Conservation (phyloP, 768 basidiomycete genomes). For the Harrya chromipes region DNA sequence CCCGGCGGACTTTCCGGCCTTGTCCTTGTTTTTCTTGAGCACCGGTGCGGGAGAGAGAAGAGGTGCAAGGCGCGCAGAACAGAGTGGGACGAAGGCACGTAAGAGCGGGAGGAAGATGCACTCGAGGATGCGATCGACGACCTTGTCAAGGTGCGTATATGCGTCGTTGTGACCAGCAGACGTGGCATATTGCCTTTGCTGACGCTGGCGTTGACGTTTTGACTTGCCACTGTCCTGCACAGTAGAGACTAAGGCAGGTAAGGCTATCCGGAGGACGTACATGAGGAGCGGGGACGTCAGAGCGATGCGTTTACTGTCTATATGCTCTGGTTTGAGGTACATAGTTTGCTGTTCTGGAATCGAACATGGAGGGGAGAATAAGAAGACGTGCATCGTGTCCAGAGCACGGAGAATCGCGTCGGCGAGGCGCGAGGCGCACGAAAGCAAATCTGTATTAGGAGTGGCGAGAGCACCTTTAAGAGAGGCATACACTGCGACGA, state of each 20-base stretch:
- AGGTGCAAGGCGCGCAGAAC: slow-evolving; percentile 12
- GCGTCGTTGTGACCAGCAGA: neutral
- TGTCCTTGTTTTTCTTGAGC: neutral
- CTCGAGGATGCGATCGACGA: slow-evolving; percentile 19
- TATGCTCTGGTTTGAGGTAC: slow-evolving; percentile 7
- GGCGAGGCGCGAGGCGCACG: slow-evolving; percentile 12
- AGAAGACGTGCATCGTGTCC: slow-evolving; percentile 15
- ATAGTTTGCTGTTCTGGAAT: neutral
- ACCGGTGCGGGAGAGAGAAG: neutral
- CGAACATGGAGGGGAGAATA: slow-evolving; percentile 13
- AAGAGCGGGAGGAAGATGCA: slow-evolving; percentile 19
- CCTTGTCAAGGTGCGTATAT: slow-evolving; percentile 8
- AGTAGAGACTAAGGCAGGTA: slow-evolving; percentile 16
- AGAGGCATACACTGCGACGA: slow-evolving; percentile 20
- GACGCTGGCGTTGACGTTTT: slow-evolving; percentile 12
- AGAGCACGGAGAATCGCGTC: slow-evolving; percentile 20
- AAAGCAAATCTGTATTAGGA: slow-evolving; percentile 1
- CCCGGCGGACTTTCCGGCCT: neutral
- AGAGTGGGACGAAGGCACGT: slow-evolving; percentile 20
- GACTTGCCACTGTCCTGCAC: slow-evolving; percentile 7
- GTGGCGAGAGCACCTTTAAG: slow-evolving; percentile 18
- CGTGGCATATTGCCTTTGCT: too few relatives aligned
- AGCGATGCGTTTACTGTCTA: slow-evolving; percentile 17
- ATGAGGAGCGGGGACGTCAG: slow-evolving; percentile 23
- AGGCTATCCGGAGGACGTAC: slow-evolving; percentile 18